A percentile compares a stretch with the other conserved stretches of the same genome.
Conservation (phyloP, 768 basidiomycete genomes). For the Leccinellum albellum region DNA sequence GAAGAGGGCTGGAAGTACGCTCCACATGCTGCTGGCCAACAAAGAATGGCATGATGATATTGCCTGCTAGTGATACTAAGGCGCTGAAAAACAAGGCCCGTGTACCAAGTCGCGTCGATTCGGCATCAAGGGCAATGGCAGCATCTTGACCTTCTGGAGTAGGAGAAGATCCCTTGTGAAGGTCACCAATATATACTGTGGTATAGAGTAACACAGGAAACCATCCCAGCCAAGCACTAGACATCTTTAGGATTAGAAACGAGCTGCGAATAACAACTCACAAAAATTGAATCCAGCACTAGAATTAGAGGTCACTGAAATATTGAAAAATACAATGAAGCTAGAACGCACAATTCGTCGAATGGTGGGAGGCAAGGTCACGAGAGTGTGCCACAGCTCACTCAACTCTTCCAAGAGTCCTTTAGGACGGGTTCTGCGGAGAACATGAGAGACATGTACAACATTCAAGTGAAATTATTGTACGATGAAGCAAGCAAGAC, state of each 20-base stretch:
- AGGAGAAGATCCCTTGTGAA: constrained; percentile 57
- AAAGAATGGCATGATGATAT: constrained; percentile 69
- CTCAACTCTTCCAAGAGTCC: constrained; percentile 44
- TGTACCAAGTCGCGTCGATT: constrained; percentile 80
- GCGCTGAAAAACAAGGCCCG: constrained; percentile 80
- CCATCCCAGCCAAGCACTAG: constrained; percentile 84
- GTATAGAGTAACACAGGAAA: constrained; percentile 90
- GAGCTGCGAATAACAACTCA: constrained; percentile 33
- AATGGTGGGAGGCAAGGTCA: constrained; percentile 68
- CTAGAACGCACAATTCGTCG: constrained; percentile 65
- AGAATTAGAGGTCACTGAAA: constrained; percentile 6
- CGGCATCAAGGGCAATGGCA: constrained; percentile 45
- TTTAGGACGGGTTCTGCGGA: constrained; percentile 20
- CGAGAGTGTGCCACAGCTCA: constrained; percentile 69
- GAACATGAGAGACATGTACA: constrained; percentile 2
- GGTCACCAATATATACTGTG: constrained; percentile 82
- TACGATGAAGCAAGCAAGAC: constrained; percentile 51
- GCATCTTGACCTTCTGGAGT: constrained; percentile 28
- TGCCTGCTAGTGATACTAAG: constrained; percentile 60
- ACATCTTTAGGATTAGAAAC: constrained; percentile 1
- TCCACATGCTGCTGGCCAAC: constrained; percentile 30
- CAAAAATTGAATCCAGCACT: constrained; percentile 84
- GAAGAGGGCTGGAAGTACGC: constrained; percentile 14
- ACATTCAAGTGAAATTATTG: background rate
- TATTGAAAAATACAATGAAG: constrained; percentile 1